These are phyloP conservation scores for Cicer chorassanicum DNA, from an alignment of 306 rosid genomes.

Conservation along the genomic window DNA sequence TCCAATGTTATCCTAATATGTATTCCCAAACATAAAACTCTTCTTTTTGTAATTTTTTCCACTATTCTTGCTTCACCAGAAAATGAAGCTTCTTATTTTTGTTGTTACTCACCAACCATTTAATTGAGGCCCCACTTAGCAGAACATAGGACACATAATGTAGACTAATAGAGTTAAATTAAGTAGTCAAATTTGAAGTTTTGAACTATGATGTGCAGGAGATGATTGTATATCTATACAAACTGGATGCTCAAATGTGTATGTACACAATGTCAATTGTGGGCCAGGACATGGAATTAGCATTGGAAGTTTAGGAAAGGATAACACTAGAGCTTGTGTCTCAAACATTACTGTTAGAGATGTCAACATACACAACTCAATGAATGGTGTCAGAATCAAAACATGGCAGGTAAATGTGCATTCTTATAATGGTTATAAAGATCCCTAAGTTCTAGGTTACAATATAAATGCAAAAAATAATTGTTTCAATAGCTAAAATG, in stretches of 20 bases:
- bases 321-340: slow-evolving; percentile 92
- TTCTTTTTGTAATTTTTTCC: neutral
- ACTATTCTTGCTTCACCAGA: slow-evolving; percentile 24
- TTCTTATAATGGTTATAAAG: slow-evolving; percentile 27
- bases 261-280: slow-evolving; percentile 87
- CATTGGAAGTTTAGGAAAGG: slow-evolving; percentile 94
- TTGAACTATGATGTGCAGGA: slow-evolving; percentile 57
- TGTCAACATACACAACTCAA: slow-evolving; percentile 77
- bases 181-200: slow-evolving; percentile 5
- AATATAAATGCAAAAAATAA: neutral
- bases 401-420: slow-evolving; percentile 90
- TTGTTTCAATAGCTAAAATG: neutral
- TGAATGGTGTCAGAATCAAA: slow-evolving; percentile 97
- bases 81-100: slow-evolving; percentile 17
- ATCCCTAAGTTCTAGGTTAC: slow-evolving; percentile 9
- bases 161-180: neutral
- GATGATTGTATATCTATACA: slow-evolving; percentile 95
- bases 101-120: slow-evolving; percentile 38
- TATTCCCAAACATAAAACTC: neutral
- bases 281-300: slow-evolving; percentile 99
- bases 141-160: neutral
- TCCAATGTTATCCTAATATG: slow-evolving; percentile 35
- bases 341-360: slow-evolving; percentile 92
- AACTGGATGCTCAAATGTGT: slow-evolving; percentile 95
- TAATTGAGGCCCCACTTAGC: slow-evolving; percentile 40